phyloP scores from a whole-genome alignment of 2,329 filamentous ascomycete species.

The Chaetomium globosum region DNA sequence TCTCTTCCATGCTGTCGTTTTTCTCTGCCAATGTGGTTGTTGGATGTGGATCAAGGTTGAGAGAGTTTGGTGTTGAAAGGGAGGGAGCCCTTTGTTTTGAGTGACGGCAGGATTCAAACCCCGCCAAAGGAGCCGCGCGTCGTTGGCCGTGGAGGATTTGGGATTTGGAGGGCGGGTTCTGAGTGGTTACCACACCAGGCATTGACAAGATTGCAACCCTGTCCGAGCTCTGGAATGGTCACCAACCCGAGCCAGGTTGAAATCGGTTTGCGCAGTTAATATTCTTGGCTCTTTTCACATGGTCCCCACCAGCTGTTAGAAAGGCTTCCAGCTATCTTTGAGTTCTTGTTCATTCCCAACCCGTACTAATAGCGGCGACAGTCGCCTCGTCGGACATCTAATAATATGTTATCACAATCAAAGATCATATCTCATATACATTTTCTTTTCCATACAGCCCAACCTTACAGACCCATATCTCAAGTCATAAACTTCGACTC shows the following conservation, averaged over 20 bases:
- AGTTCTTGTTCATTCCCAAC: neutral
- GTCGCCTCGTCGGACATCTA: neutral
- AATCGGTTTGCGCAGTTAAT: neutral
- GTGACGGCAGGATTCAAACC: neutral
- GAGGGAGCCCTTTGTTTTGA: neutral
- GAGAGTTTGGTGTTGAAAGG: neutral
- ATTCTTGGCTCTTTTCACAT: no score
- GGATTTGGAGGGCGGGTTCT: neutral
- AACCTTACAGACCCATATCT: slow-evolving; percentile 4
- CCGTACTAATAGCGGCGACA: neutral
- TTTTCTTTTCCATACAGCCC: neutral
- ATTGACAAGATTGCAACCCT: neutral
- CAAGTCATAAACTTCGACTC: slow-evolving; percentile 33
- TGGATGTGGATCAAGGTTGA: neutral
- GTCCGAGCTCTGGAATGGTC: neutral
- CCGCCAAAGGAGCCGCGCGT: neutral
- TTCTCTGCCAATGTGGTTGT: no score
- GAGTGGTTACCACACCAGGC: neutral
- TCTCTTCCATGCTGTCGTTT: neutral
- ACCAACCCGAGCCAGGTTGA: neutral
- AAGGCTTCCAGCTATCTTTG: neutral
- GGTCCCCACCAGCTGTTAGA: no score
- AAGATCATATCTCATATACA: neutral
- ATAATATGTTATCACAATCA: neutral
- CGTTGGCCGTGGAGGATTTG: neutral